A percentile compares a stretch with the other conserved stretches of the same genome.
These are phyloP conservation scores for Macrophomina pseudophaseolina DNA, from an alignment of 2,329 filamentous ascomycete genomes.

Conservation along the genomic window DNA sequence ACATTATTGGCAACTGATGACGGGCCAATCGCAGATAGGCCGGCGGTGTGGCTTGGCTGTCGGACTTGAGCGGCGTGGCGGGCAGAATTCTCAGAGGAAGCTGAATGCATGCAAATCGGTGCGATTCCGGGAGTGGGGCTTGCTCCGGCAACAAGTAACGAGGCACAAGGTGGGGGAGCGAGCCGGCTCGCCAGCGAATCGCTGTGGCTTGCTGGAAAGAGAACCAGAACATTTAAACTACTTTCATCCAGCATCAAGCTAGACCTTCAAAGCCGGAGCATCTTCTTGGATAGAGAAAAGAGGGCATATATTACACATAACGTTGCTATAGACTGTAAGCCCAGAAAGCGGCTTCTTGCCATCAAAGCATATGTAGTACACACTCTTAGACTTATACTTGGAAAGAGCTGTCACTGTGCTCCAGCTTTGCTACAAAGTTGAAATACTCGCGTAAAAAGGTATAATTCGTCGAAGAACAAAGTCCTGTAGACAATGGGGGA, in stretches of 20 bases:
- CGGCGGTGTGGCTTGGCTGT: conserved; percentile 19
- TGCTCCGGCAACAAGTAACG: neutral
- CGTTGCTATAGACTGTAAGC: too few species aligned
- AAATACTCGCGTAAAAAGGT: neutral
- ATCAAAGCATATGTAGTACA: too few species aligned
- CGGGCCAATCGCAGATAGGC: conserved; percentile 20
- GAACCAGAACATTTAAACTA: too few species aligned
- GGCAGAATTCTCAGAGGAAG: conserved; percentile 7
- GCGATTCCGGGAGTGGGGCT: conserved; percentile 1
- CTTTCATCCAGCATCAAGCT: too few species aligned
- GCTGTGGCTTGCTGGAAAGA: conserved; percentile 1
- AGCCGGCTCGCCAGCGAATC: neutral
- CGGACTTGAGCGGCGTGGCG: conserved; percentile 19
- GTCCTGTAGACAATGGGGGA: neutral
- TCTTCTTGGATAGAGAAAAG: too few species aligned
- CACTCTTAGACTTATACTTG: too few species aligned
- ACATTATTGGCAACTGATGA: conserved; percentile 1
- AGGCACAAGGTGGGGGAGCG: neutral
- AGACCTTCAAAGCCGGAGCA: too few species aligned
- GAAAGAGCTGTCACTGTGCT: too few species aligned
- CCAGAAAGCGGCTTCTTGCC: too few species aligned
- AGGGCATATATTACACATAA: too few species aligned
- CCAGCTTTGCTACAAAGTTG: neutral
- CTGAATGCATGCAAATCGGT: conserved; percentile 4
- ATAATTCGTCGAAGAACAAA: neutral